Base-by-base conservation (phyloP, 2,329 filamentous ascomycete species). In the Aspergillus ustus region DNA sequence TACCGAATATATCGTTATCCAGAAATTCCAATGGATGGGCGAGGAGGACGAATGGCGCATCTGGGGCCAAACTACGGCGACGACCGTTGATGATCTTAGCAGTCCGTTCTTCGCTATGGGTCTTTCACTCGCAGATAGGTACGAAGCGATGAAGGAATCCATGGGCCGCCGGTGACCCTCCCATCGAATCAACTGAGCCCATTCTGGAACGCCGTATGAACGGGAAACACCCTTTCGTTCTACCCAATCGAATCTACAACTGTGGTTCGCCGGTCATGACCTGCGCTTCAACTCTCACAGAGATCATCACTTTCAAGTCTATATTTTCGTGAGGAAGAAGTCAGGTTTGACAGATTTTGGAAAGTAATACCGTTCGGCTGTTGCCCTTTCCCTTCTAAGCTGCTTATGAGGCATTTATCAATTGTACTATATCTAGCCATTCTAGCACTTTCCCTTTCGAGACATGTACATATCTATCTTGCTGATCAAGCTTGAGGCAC, bases 1-100 rank as follows among this genome's bases (percentile, higher is more conserved):
- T 63, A 76, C 73, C 2, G 83, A 85, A 69, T 83, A 85, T 63
- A 67, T 85, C 31, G 82, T 85, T 15, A 67, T 85, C 25, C 83
- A 85, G 72, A 78, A 79, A 69, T 64, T 79, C 37, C 69, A 77
- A 40, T 73, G 78, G 69, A 73, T 73, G 31, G 77, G 80, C 8
- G 72, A 77, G 62, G 72, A 80, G 45, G 73, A 74, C 13, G 70
- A 75, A 17, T 85, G 83, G 83, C 79, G 77, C 64, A 70, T 84
- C 54, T 85, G 83, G 83, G 83, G 83, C 3, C 77, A 77, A 59
- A 68, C 77, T 50, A 75, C 75, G 29, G 78, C 81, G 62, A 81
- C 77, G 7, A 78, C 72, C 19, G 51, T 80, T 52, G 69, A 77
- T 15, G 73, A 77, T 59, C 63, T 82, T 19, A 67, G 71, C 29